phyloP scores from a whole-genome alignment of 441 rosid species.

The Omphalea diandra region DNA sequence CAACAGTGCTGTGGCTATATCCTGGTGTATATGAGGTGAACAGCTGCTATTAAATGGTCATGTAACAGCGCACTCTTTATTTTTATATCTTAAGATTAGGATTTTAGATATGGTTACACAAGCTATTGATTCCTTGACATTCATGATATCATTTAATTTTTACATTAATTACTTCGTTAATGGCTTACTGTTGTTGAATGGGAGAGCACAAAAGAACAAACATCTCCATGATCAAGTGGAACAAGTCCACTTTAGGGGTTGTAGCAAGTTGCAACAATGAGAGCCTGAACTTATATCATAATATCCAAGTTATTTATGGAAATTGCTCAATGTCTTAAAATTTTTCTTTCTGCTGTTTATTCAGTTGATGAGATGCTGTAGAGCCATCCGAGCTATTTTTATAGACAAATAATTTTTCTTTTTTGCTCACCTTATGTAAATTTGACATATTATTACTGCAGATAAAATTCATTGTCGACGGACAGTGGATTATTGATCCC shows the following conservation, averaged over 20 bases:
- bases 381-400: not conserved
- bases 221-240: not conserved
- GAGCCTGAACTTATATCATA: not conserved
- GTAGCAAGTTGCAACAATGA: not conserved
- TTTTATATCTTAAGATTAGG: not conserved
- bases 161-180: not conserved
- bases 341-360: not conserved
- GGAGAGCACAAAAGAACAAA: not conserved
- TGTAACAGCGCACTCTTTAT: not conserved
- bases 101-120: not conserved
- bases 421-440: not conserved
- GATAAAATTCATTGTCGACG: slow-evolving; percentile 84
- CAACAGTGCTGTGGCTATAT: slow-evolving; percentile 79
- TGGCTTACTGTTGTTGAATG: not conserved
- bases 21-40: slow-evolving; percentile 72
- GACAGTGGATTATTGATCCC: slow-evolving; percentile 72
- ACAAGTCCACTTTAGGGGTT: not conserved
- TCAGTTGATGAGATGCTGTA: not conserved
- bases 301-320: too few species aligned
- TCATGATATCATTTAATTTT: not conserved
- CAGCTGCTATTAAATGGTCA: slow-evolving; percentile 4
- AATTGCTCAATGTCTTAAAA: too few species aligned
- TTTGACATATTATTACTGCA: slow-evolving; percentile 25
- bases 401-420: not conserved
- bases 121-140: not conserved